A percentile compares a stretch with the other conserved stretches of the same genome.
phyloP scores from a whole-genome alignment of 2,329 filamentous ascomycete species.

The Alternaria incomplexa region DNA sequence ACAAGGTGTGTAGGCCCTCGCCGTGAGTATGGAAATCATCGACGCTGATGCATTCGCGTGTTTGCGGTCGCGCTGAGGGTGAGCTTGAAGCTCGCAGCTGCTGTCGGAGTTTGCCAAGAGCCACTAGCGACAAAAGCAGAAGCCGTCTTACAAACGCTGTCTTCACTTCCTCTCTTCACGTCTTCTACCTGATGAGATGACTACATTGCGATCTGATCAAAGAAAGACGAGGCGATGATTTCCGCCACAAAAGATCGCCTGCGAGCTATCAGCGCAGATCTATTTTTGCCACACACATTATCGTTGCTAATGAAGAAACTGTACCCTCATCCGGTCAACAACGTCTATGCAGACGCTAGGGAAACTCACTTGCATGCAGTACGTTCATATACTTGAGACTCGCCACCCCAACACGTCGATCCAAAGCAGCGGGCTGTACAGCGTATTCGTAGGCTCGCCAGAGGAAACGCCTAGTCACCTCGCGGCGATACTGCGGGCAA shows the following conservation, averaged over 20 bases:
- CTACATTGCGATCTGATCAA: neutral
- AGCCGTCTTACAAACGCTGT: neutral
- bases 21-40: slow-evolving; percentile 21
- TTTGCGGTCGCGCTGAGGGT: slow-evolving; percentile 13
- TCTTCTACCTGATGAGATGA: neutral
- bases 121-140: slow-evolving; percentile 13
- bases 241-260: neutral
- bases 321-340: neutral
- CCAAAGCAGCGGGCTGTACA: neutral
- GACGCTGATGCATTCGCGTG: slow-evolving; percentile 9
- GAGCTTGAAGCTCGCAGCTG: slow-evolving; percentile 9
- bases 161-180: neutral
- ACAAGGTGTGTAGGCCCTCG: slow-evolving; percentile 22
- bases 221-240: neutral
- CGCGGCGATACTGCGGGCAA: slow-evolving; percentile 1
- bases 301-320: neutral
- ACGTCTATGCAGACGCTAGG: neutral
- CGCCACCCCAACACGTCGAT: neutral
- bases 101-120: slow-evolving; percentile 14
- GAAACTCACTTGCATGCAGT: neutral
- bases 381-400: neutral
- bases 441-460: neutral
- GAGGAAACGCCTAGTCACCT: neutral
- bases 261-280: neutral
- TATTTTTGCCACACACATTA: neutral